phyloP scores from a whole-genome alignment of 129 eudicot genomes.

The Ambrosia artemisiifolia region DNA sequence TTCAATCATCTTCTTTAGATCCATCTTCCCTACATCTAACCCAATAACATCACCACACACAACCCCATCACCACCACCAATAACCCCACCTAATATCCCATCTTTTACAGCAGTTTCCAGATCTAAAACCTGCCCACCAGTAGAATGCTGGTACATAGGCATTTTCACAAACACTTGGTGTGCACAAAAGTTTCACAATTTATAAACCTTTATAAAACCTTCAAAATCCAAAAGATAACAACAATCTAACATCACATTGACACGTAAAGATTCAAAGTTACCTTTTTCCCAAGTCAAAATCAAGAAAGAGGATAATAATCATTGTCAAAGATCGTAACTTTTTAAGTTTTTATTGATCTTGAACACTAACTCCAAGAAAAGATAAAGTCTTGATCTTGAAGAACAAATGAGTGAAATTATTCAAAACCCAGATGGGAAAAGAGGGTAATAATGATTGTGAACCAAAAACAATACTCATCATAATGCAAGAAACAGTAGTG shows the following conservation, averaged over 20 bases:
- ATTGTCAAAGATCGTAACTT: not conserved
- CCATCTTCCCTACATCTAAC: not conserved
- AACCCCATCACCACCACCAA: not conserved
- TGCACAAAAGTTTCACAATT: not conserved
- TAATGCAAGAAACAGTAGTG: not conserved
- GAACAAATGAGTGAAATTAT: not conserved
- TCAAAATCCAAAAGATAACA: no score
- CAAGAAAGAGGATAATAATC: not conserved
- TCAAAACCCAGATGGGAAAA: not conserved
- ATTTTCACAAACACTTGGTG: not conserved
- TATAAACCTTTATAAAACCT: not conserved
- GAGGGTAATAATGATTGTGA: not conserved
- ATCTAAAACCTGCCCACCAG: conserved; percentile 3
- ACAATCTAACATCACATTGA: not conserved
- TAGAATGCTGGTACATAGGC: conserved; percentile 1
- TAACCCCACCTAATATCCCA: not conserved
- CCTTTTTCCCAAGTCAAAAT: conserved; percentile 1
- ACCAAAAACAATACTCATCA: not conserved
- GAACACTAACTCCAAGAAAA: not conserved
- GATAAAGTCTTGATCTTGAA: not conserved
- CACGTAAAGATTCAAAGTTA: no score
- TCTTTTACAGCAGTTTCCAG: conserved; percentile 6
- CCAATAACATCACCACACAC: not conserved
- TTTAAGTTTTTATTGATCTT: not conserved
- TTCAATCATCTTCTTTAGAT: conserved; percentile 6